Percentiles rank a stretch among this genome's conserved stretches.
Conservation (phyloP, 768 basidiomycete species). For the Termitomyces eurrhizus region DNA sequence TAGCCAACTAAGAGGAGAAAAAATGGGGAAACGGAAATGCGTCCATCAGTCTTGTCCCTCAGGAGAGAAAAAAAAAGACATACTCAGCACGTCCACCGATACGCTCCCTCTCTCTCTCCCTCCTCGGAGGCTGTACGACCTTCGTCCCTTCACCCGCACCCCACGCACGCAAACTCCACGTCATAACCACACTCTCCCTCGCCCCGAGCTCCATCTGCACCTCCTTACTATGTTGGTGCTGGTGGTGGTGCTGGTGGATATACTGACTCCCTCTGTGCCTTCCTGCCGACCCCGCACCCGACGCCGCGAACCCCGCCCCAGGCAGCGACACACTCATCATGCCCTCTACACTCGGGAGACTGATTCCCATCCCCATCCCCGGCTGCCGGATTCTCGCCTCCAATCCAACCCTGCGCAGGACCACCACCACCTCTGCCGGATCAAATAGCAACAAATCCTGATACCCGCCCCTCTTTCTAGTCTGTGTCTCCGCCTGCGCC, state of each 20-base stretch:
- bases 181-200: conserved; percentile 46
- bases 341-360: conserved; percentile 23
- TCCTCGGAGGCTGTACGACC: conserved; percentile 10
- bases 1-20: conserved; percentile 47
- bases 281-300: conserved; percentile 26
- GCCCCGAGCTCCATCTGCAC: conserved; percentile 31
- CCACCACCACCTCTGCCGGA: conserved; percentile 49
- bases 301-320: conserved; percentile 31
- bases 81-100: conserved; percentile 31
- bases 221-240: conserved; percentile 10
- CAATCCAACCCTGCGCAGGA: conserved; percentile 49
- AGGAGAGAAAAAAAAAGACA: conserved; percentile 14
- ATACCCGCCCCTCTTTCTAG: neutral
- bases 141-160: conserved; percentile 54
- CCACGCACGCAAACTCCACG: conserved; percentile 58
- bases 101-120: neutral
- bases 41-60: neutral
- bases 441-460: conserved; percentile 61
- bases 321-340: conserved; percentile 63
- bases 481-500: neutral
- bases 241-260: too few species aligned
- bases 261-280: too few species aligned
- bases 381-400: conserved; percentile 26
- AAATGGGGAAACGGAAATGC: conserved; percentile 2
- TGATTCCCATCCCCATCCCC: conserved; percentile 24